A percentile compares a stretch with the other conserved stretches of the same genome.
These are phyloP conservation scores for Lizonia empirigonia DNA, from an alignment of 2,329 filamentous ascomycete species.

Conservation along the genomic window DNA sequence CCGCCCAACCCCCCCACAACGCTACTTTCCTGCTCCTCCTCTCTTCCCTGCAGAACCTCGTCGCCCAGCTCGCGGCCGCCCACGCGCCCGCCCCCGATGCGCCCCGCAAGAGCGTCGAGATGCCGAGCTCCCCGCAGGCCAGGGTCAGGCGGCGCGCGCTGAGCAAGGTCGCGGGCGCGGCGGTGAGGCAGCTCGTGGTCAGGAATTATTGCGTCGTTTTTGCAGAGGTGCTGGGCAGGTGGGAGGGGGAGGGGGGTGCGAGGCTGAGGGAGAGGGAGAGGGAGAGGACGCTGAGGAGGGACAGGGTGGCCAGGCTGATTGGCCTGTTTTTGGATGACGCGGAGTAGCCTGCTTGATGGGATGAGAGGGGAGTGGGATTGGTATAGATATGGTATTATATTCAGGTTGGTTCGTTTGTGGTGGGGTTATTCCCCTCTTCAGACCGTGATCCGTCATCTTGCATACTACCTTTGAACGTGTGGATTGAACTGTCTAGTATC, in stretches of 20 bases:
- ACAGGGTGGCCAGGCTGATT: too few relatives aligned
- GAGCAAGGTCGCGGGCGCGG: constrained; percentile 55
- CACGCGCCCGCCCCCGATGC: constrained; percentile 28
- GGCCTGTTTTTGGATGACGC: constrained; percentile 64
- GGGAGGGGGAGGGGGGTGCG: constrained; percentile 37
- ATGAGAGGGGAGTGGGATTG: too few relatives aligned
- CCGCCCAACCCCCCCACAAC: constrained; percentile 73
- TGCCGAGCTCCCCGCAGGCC: constrained; percentile 42
- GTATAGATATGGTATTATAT: too few relatives aligned
- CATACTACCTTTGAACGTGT: too few relatives aligned
- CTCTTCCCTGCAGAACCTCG: constrained; percentile 70
- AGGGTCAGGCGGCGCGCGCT: constrained; percentile 46
- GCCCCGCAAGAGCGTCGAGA: constrained; percentile 35
- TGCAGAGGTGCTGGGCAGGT: constrained; percentile 65
- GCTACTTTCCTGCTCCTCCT: constrained; percentile 89
- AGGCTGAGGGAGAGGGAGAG: constrained; percentile 62
- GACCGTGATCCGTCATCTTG: too few relatives aligned
- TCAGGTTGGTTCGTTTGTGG: too few relatives aligned
- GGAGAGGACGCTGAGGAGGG: constrained; percentile 68
- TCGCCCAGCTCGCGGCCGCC: constrained; percentile 57
- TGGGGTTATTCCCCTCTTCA: too few relatives aligned
- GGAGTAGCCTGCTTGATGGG: too few relatives aligned
- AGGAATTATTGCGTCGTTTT: constrained; percentile 69
- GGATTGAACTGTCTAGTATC: too few relatives aligned
- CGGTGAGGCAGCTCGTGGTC: constrained; percentile 65